Base-by-base conservation (phyloP, 169 alveolate species). In the Plasmodium fragile region DNA sequence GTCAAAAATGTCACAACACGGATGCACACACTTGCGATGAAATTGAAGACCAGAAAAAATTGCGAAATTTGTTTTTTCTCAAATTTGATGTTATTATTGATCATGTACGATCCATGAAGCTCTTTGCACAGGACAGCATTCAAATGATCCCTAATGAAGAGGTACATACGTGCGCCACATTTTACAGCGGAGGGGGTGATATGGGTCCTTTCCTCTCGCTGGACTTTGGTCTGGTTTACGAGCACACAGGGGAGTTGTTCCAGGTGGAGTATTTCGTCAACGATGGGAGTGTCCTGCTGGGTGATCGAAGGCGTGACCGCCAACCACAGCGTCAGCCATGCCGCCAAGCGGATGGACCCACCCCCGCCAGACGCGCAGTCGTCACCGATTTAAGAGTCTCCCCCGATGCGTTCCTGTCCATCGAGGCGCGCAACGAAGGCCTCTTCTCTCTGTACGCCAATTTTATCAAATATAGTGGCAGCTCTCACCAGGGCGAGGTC, bases 231-330 rank as follows among this genome's bases (percentile, higher is more conserved):
- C 30, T 8, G 28, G 11, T 87, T 16, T 53, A 87, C 45, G 80
- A 72, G 65, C 79, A 34, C 69, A 77, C 52, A 55, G 43, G 11
- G 18, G 69, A 22, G 65, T 30, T 69, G 49, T 87, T 55, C 52
- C 79, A 77, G 52, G 25, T 87, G 81, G 93, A 87, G 71, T 78
- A 87, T 87, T 87, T 87, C 78, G 82, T 65, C 32, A 79, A 78
- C 70, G 70, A 55, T 49, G 52, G 81, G 70, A 77, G 70, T 59
- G 59, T 87, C 32, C 32, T 25, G 8, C 69, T 87, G 69, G 22
- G 81, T 41, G 81, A 78, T 1, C 70, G 70, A 16, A 39, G 30
- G 36, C 77, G 71, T 3, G 36, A 49, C 32, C 71, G 30, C 41
- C 32, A 55, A 16, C 28, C 5, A 53, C 28, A 53, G 16, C 28